Evolutionary conservation across 306 rosid species (phyloP), one percentile per base, ranked within the genome.

Genomic region (Sicyos baderoa): DNA sequence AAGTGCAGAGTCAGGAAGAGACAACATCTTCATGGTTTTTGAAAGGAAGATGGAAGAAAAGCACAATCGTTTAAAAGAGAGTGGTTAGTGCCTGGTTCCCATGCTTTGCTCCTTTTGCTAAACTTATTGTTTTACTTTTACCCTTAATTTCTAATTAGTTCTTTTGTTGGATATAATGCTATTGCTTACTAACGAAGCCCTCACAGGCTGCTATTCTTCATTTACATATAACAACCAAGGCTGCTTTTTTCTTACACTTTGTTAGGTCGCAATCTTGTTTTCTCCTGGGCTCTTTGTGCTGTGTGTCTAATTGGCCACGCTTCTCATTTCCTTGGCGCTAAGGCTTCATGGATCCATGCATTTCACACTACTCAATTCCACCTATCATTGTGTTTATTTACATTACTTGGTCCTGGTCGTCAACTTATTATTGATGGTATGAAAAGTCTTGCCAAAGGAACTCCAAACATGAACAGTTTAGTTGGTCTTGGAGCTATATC

Each of bases 401-500:
- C 96, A 10, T 77, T 92, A 83, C 86, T 92, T 78, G 98, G 96
- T 72, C 98, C 96, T 66, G 98, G 98, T 59, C 96, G 96, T 77
- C 89, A 79, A 70, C 96, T 87, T 76, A 89, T 92, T 71, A 61
- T 87, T 55, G 98, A 92, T 72, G 98, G 98, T 71, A 72, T 89
- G 79, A 89, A 82, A 79, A 92, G 98, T 66, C 92, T 92, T 72
- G 60, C 84, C 37, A 92, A 78, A 86, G 79, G 83, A 79, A 82
- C 91, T 4, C 98, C 98, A 71, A 92, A 92, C 82, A 92, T 92
- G 98, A 92, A 92, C 76, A 87, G 95, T 72, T 80, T 92, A 84
- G 98, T 92, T 77, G 95, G 95, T 86, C 93, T 92, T 71, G 98
- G 98, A 72, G 95, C 98, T 78, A 29, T 92, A 74, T 92, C 98